Evolutionary conservation across 495 filamentous ascomycete genomes (phyloP), one percentile per base, ranked within the genome.

Genomic region (Oleoguttula mirabilis): DNA sequence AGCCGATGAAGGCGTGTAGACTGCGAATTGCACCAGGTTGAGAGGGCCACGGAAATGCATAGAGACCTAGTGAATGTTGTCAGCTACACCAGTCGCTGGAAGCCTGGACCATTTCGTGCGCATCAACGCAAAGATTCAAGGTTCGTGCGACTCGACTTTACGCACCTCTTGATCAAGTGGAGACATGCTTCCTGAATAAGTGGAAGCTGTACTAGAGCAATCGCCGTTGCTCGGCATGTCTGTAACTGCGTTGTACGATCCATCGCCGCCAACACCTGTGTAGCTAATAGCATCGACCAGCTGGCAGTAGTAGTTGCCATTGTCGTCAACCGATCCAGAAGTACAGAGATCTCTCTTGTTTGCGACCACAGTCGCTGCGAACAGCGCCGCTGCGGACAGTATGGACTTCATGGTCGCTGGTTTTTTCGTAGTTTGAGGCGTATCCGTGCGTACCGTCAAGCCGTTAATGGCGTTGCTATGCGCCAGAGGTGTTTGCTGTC

Each of bases 1-100:
- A n/a, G 47, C 31, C 19, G 45, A 50, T 8, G 53, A 54, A 5
- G 71, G 70, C 17, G 60, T 61, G 55, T 82, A 85, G 19, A 75
- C 73, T 4, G 79, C 81, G 22, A 84, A 57, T 39, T 79, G 64
- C 46, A 73, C 71, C 11, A 86, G 49, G 5, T 63, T 43, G 35
- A 81, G 49, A 2, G 81, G 82, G 8, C 80, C 81, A 27, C 80
- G 76, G 55, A 86, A 70, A 52, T 82, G 76, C 34, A 83, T 36
- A 0, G 78, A 80, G 23, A 84, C 57, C 81, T 84, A 37, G n/a
- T n/a, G n/a, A n/a, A n/a, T n/a, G n/a, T n/a, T n/a, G n/a, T n/a
- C n/a, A n/a, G n/a, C n/a, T n/a, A n/a, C n/a, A n/a, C n/a, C n/a
- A n/a, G n/a, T n/a, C n/a, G n/a, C n/a, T n/a, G n/a, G n/a, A n/a